Evolutionary conservation across 1,284 basidiomycete species (phyloP), one percentile per base, ranked within the genome.

Genomic region (Ceratobasidium sp.): DNA sequence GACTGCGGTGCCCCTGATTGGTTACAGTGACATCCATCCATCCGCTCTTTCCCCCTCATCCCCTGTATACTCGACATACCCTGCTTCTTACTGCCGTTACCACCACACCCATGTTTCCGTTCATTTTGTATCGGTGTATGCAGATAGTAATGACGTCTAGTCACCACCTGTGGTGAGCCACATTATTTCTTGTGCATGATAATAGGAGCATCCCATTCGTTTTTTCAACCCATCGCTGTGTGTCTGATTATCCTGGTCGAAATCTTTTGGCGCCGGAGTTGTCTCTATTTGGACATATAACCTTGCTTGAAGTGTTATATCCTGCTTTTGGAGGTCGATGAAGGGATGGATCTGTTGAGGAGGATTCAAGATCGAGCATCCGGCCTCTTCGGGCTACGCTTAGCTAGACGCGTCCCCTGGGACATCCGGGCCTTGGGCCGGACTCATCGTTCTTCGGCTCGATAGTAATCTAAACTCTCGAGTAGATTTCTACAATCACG

Each of bases 161-260:
- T 66, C 63, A 21, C 32, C 63, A 54, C 47, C 11, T 8, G 38
- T 28, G 13, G 49, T 43, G 63, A 38, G 23, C 49, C 49, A 52
- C 21, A 30, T 32, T 30, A 49, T 54, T 47, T 57, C 52, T 47
- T 54, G 49, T 44, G 14, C 63, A 64, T 66, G 32, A 38, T 66
- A 69, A 69, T 69, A 55, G 64, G 32, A 57, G 41, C 52, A 57
- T 32, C 50, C n/a, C 64, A 47, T 46, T 57, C 52, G 32, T 69
- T 64, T 64, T 46, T 13, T 26, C 41, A n/a, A n/a, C 26, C 11
- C 16, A 9, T 21, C 49, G 26, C 49, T 21, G 49, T 52, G n/a
- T 23, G n/a, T n/a, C 38, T 7, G 50, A 26, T 52, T 26, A 28
- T 18, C 38, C 7, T n/a, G n/a, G n/a, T n/a, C n/a, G n/a, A n/a